Evolutionary conservation across 805 yeast species (phyloP).

Genomic region (Candida anglica): DNA sequence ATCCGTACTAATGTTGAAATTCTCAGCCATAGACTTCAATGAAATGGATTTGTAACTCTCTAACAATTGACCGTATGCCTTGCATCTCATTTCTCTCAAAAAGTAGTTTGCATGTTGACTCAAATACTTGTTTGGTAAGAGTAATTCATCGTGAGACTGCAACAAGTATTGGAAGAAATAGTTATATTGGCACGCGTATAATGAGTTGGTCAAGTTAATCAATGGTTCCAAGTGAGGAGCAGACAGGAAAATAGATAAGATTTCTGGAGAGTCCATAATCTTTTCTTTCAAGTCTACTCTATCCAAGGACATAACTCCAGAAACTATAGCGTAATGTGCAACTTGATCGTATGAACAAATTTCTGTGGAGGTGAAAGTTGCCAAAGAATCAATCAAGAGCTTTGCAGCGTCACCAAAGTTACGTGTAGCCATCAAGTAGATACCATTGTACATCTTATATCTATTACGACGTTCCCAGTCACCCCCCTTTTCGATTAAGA

Average conservation of each 20-base stretch:
- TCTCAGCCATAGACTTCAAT: constrained; percentile 87
- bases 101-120: constrained; percentile 78
- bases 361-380: constrained; percentile 94
- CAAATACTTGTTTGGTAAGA: constrained; percentile 61
- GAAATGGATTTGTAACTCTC: constrained; percentile 93
- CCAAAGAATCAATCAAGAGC: constrained; percentile 81
- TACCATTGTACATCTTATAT: constrained; percentile 86
- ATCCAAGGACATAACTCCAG: constrained; percentile 81
- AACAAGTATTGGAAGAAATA: constrained; percentile 73
- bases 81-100: constrained; percentile 89
- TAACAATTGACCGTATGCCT: constrained; percentile 88
- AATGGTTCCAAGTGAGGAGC: constrained; percentile 74
- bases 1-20: constrained; percentile 84
- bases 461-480: constrained; percentile 99
- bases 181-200: constrained; percentile 85
- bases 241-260: constrained; percentile 72
- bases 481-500: constrained; percentile 90
- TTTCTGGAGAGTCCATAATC: constrained; percentile 91
- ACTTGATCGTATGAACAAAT: constrained; percentile 84
- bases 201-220: constrained; percentile 74
- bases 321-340: constrained; percentile 80
- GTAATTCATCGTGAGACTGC: constrained; percentile 69
- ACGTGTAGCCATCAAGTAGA: constrained; percentile 79
- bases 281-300: constrained; percentile 81
- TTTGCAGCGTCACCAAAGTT: constrained; percentile 83